Percentiles rank a stretch among this genome's conserved stretches.
phyloP scores from a whole-genome alignment of 2,329 filamentous ascomycete species.

The Xylariomycetidae sp. region DNA sequence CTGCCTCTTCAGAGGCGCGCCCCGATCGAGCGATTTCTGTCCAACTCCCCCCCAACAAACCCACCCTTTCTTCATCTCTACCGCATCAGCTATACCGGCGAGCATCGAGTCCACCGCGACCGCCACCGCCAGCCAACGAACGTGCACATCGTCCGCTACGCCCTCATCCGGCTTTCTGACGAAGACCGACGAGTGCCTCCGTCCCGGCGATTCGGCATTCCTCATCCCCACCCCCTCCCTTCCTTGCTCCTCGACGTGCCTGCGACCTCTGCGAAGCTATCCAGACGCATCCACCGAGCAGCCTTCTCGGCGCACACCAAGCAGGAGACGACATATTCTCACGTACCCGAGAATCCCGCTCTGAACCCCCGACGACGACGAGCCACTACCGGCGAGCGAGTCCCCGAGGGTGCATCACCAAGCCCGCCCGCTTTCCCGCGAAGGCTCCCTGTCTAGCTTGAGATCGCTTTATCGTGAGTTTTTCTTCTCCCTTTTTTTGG shows the following conservation, averaged over 20 bases:
- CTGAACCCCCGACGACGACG: too few relatives aligned
- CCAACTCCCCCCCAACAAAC: background rate
- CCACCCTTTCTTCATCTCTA: background rate
- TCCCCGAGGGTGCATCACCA: constrained; percentile 5
- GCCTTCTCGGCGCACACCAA: background rate
- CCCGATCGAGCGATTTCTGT: background rate
- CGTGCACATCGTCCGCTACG: background rate
- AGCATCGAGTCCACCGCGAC: background rate
- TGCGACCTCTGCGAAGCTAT: background rate
- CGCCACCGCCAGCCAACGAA: background rate
- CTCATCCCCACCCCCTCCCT: background rate
- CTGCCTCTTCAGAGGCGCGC: too few relatives aligned
- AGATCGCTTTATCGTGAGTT: constrained; percentile 18
- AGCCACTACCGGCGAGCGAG: too few relatives aligned
- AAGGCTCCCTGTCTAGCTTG: constrained; percentile 12
- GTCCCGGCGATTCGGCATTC: background rate
- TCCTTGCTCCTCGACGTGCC: background rate
- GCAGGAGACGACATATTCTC: background rate
- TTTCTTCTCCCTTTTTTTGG: constrained; percentile 6
- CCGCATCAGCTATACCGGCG: background rate
- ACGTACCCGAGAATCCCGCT: background rate
- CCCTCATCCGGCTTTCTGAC: background rate
- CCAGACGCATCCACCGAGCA: background rate
- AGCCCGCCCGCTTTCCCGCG: constrained; percentile 9
- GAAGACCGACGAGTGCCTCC: background rate